Conservation (phyloP, 805 yeast genomes). For the Candida andamanensis region DNA sequence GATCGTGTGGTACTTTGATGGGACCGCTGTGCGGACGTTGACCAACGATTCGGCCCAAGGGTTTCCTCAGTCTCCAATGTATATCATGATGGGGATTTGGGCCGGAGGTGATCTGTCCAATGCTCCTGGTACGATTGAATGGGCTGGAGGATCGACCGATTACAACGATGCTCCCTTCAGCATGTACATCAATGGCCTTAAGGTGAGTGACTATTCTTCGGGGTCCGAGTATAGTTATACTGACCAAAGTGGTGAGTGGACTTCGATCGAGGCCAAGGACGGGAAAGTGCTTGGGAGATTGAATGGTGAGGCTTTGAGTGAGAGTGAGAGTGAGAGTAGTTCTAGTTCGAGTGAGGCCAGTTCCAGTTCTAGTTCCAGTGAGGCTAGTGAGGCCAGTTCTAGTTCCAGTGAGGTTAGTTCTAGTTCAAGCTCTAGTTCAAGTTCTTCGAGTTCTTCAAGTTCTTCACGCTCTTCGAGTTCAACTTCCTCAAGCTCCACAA, state of each 20-base stretch:
- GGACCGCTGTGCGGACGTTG: conserved; percentile 59
- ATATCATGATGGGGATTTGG: conserved; percentile 62
- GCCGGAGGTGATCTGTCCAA: conserved; percentile 72
- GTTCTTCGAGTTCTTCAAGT: background rate
- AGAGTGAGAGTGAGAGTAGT: conserved; percentile 22
- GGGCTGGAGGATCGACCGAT: conserved; percentile 76
- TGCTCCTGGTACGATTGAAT: conserved; percentile 62
- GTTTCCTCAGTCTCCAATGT: conserved; percentile 87
- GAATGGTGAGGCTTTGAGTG: conserved; percentile 29
- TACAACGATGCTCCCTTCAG: conserved; percentile 60
- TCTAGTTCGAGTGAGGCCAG: conserved; percentile 5
- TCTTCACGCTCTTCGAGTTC: conserved; percentile 2
- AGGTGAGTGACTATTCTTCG: conserved; percentile 60
- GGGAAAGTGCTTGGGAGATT: conserved; percentile 60
- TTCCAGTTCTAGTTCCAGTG: conserved; percentile 1
- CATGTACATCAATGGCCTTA: conserved; percentile 53
- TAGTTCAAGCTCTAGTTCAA: background rate
- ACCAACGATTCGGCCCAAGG: conserved; percentile 50
- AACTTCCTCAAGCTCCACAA: background rate
- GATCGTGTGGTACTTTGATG: conserved; percentile 68
- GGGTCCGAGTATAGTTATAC: conserved; percentile 53
- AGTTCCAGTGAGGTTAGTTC: background rate
- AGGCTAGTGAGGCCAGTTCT: background rate
- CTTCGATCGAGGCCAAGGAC: conserved; percentile 50
- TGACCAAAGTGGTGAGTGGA: conserved; percentile 52